Base-by-base conservation (phyloP, 345 rosid species). In the Lagerstroemia speciosa region DNA sequence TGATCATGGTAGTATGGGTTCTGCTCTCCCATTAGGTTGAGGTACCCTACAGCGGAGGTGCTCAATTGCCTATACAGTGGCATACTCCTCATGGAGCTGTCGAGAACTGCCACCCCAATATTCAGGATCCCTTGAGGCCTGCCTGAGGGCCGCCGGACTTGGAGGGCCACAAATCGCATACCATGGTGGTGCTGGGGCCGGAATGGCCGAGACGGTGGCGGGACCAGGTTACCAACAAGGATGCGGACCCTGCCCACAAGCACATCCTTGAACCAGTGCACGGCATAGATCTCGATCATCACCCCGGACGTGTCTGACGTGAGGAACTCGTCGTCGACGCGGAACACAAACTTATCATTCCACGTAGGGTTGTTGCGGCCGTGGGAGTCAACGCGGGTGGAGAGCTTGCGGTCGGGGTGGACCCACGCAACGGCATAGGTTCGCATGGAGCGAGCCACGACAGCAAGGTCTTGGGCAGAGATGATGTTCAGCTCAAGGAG, bases 331-430 rank as follows among this genome's bases (percentile, higher is more conserved):
- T 89, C 94, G 65, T 84, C 90, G 19, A 89, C 92, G 0, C 98
- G 91, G 63, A 92, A 89, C 4, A 92, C 88, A 29, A 89, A 89
- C 69, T 92, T 89, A 75, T 92, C 98, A 41, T 92, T 89, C 98
- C 98, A 92, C 0, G 92, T 89, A 3, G 98, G 98, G 69, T 84
- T 86, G 50, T 75, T 69, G 6, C 78, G 80, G 31, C 94, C 91
- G 2, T 66, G 8, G 30, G 78, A 68, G 55, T 88, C 91, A 19
- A 89, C 82, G 2, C 94, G 80, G 34, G 98, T 92, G 37, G 94
- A 78, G 20, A 92, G 92, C 74, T 82, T 89, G 0, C 98, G 84
- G 15, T 88, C 76, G 0, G 87, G 86, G 66, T 90, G 88, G 41
- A 92, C 85, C 96, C 96, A 92, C 24, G 87, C 94, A 0, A 88